Conservation (phyloP, 179 eudicot genomes). For the Sideroxylon spinosum region DNA sequence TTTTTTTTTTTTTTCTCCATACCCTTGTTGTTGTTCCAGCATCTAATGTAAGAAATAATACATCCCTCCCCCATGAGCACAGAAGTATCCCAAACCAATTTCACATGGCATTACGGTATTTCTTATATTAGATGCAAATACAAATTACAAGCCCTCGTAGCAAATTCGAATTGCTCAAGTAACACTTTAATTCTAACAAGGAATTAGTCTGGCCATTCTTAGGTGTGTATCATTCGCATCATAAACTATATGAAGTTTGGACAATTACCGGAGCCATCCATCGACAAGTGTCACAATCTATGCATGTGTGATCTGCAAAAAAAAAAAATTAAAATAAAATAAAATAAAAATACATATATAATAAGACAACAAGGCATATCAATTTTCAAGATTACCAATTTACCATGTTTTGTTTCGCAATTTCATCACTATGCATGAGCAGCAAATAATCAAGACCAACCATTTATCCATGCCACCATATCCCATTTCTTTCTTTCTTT, state of each 20-base stretch:
- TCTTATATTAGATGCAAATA: not conserved
- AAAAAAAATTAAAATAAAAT: not conserved
- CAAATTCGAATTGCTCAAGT: not conserved
- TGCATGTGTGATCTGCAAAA: conserved; percentile 55
- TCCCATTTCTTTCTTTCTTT: not conserved
- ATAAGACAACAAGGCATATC: not conserved
- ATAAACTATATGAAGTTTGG: not conserved
- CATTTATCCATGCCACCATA: not conserved
- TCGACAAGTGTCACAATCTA: conserved; percentile 55
- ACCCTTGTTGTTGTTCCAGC: too few species aligned
- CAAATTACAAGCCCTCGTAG: not conserved
- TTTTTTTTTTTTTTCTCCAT: too few species aligned
- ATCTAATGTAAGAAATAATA: too few species aligned
- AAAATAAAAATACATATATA: too few species aligned
- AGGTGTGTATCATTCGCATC: not conserved
- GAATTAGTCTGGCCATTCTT: not conserved
- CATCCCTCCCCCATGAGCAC: too few species aligned
- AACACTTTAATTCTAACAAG: not conserved
- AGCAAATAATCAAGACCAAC: not conserved
- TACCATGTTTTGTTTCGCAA: not conserved
- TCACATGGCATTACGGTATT: not conserved
- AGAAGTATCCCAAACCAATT: not conserved
- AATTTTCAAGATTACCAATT: too few species aligned
- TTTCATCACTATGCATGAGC: not conserved
- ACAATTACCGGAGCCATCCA: conserved; percentile 60